Percentiles rank a stretch among this genome's conserved stretches.
Evolutionary conservation across 305 asterid genomes (phyloP).

Genomic region (Fraxinus angustifolia): DNA sequence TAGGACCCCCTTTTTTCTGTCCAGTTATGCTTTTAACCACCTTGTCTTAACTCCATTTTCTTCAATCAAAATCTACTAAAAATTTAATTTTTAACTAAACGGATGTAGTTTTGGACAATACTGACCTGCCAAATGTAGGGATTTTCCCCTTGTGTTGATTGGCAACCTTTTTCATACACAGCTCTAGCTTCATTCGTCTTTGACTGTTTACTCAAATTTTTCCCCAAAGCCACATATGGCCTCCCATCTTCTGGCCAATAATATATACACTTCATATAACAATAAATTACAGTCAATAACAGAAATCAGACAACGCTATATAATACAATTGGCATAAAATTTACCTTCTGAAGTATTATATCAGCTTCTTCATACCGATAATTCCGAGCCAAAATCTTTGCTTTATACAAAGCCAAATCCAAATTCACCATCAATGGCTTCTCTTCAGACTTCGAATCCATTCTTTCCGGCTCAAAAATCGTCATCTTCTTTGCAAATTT

Average conservation of each 20-base stretch:
- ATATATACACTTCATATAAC: conserved; percentile 62
- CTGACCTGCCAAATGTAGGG: conserved; percentile 97
- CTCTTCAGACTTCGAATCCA: conserved; percentile 46
- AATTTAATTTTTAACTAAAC: background rate
- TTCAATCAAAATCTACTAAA: too few relatives aligned
- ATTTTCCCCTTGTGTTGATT: conserved; percentile 95
- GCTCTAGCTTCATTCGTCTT: conserved; percentile 73
- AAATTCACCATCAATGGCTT: conserved; percentile 75
- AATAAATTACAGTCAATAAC: conserved; percentile 12
- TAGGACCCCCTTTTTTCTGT: too few relatives aligned
- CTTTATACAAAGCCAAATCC: conserved; percentile 82
- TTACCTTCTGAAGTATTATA: conserved; percentile 60
- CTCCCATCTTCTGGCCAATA: conserved; percentile 99
- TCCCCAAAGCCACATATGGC: conserved; percentile 85
- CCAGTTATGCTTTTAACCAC: too few relatives aligned
- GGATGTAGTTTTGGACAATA: background rate
- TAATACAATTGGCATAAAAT: background rate
- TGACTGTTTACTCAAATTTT: conserved; percentile 64
- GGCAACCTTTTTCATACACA: conserved; percentile 91
- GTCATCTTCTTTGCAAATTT: conserved; percentile 77
- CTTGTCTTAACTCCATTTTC: too few relatives aligned
- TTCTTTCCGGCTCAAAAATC: conserved; percentile 75
- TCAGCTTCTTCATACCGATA: conserved; percentile 66
- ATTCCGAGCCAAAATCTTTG: conserved; percentile 61
- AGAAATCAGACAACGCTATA: background rate